These are phyloP conservation scores for Sugiyamaella floridensis DNA, from an alignment of 805 yeast species.

Conservation along the genomic window DNA sequence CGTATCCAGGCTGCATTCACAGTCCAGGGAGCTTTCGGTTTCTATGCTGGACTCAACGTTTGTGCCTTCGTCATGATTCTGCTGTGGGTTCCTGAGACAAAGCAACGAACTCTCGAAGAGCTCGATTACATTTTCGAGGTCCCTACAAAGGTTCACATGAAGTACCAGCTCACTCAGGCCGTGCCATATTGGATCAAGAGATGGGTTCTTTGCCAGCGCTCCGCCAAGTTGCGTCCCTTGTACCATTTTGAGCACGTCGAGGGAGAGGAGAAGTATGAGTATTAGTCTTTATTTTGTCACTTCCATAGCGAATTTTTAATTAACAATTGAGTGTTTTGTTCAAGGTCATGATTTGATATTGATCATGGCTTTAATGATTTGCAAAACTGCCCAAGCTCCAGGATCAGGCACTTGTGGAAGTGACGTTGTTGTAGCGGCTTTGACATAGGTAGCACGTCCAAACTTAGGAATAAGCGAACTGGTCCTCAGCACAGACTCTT, in stretches of 20 bases:
- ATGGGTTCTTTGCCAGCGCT: slow-evolving; percentile 8
- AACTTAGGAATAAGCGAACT: slow-evolving; percentile 71
- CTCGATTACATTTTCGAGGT: slow-evolving; percentile 62
- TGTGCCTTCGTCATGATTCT: slow-evolving; percentile 58
- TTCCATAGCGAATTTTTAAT: not conserved
- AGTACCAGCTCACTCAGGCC: slow-evolving; percentile 30
- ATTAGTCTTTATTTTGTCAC: no score
- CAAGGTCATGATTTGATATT: not conserved
- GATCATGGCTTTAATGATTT: not conserved
- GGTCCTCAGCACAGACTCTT: slow-evolving; percentile 69
- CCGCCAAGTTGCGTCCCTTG: slow-evolving; percentile 7
- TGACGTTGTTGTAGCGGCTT: slow-evolving; percentile 44
- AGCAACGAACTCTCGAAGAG: slow-evolving; percentile 65
- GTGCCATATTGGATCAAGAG: slow-evolving; percentile 13
- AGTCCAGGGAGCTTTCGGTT: slow-evolving; percentile 80
- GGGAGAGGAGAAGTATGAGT: not conserved
- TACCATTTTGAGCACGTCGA: slow-evolving; percentile 10
- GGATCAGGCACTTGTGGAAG: slow-evolving; percentile 66
- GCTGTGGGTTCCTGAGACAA: slow-evolving; percentile 55
- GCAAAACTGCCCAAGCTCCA: slow-evolving; percentile 52
- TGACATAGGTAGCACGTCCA: slow-evolving; percentile 89
- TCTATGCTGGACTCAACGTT: slow-evolving; percentile 80
- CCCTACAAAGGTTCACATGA: slow-evolving; percentile 45
- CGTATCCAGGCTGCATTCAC: slow-evolving; percentile 57
- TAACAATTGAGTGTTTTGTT: not conserved